phyloP scores from a whole-genome alignment of 768 basidiomycete genomes.

The Serendipita indica region DNA sequence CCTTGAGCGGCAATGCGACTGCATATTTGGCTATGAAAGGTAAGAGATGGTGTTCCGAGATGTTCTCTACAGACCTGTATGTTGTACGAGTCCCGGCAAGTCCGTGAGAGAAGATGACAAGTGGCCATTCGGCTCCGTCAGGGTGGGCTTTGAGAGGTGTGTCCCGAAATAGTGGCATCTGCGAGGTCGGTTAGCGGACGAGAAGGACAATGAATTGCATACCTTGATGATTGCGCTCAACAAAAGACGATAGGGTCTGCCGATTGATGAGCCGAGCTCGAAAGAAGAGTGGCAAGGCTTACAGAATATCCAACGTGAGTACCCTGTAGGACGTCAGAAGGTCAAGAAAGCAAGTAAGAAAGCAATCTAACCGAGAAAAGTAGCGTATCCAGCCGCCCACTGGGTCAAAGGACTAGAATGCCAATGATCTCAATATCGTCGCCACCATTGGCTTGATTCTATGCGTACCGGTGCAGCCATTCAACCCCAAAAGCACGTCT shows the following conservation, averaged over 20 bases:
- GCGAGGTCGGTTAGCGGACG: conserved; percentile 21
- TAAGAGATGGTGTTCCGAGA: neutral
- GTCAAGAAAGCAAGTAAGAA: neutral
- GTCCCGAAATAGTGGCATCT: conserved; percentile 44
- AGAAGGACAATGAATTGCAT: conserved; percentile 2
- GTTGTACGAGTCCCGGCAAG: conserved; percentile 57
- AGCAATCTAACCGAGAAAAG: conserved; percentile 30
- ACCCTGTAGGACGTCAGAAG: neutral
- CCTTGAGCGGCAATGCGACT: conserved; percentile 60
- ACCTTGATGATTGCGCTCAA: conserved; percentile 38
- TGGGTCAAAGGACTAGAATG: conserved; percentile 24
- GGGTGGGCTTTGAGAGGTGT: conserved; percentile 32
- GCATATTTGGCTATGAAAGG: conserved; percentile 44
- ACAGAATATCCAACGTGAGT: conserved; percentile 16
- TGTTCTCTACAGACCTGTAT: conserved; percentile 38
- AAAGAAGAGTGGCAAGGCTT: neutral
- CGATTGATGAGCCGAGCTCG: neutral
- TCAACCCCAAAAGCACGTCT: conserved; percentile 27
- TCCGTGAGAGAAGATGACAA: conserved; percentile 77
- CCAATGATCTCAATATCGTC: neutral
- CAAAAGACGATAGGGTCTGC: conserved; percentile 35
- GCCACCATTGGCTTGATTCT: neutral
- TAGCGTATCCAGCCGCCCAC: conserved; percentile 35
- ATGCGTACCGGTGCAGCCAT: conserved; percentile 43
- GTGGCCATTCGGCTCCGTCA: conserved; percentile 39